phyloP scores from a whole-genome alignment of 345 rosid genomes.

The Nasturtium officinale region DNA sequence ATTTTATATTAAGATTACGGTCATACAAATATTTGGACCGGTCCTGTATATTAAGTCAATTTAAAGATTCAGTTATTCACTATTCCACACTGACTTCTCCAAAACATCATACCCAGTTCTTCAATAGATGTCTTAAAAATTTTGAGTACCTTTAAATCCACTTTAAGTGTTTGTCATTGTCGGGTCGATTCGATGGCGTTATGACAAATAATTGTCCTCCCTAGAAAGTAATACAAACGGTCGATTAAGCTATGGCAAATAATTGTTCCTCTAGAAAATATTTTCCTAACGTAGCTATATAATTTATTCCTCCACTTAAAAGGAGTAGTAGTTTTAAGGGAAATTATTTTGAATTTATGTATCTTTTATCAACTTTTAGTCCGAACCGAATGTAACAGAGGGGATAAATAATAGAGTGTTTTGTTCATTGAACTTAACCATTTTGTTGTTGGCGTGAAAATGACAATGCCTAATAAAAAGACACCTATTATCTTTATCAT shows the following conservation, averaged over 20 bases:
- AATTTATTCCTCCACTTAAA: neutral
- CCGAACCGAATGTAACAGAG: neutral
- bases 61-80: too few species aligned
- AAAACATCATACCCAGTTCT: too few species aligned
- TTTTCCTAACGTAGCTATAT: neutral
- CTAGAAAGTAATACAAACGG: conserved; percentile 6
- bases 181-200: too few species aligned
- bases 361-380: neutral
- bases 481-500: neutral
- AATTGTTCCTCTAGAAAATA: neutral
- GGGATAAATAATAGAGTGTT: neutral
- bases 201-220: too few species aligned
- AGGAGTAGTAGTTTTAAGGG: neutral
- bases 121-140: too few species aligned
- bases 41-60: too few species aligned
- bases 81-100: too few species aligned
- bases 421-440: conserved; percentile 30
- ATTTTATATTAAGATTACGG: too few species aligned
- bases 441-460: conserved; percentile 24
- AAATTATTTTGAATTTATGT: neutral
- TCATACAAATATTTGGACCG: too few species aligned
- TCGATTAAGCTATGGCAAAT: neutral
- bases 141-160: too few species aligned
- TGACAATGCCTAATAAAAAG: conserved; percentile 12
- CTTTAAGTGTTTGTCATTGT: too few species aligned